A percentile compares a stretch with the other conserved stretches of the same genome.
phyloP scores from a whole-genome alignment of 2,329 filamentous ascomycete genomes.

The Aulographum hederae region DNA sequence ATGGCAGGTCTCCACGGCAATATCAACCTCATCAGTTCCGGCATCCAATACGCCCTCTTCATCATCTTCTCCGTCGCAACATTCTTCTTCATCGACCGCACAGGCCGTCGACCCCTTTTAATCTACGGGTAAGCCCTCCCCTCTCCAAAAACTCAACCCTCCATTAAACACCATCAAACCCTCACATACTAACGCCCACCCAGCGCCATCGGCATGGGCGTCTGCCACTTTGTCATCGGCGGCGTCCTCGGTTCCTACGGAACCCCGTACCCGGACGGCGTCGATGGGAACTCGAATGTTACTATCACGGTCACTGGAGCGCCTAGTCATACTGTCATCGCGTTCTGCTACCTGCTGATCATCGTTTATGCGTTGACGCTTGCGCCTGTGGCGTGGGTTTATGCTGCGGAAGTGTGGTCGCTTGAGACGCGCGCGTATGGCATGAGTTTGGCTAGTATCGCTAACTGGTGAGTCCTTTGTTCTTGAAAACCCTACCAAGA shows the following conservation, averaged over 20 bases:
- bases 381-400: constrained; percentile 46
- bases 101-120: constrained; percentile 20
- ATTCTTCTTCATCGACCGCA: constrained; percentile 24
- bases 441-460: constrained; percentile 37
- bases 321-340: constrained; percentile 43
- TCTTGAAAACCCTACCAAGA: constrained; percentile 7
- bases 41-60: constrained; percentile 23
- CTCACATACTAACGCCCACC: no score
- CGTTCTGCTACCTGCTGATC: constrained; percentile 46
- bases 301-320: constrained; percentile 16
- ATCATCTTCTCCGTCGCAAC: constrained; percentile 21
- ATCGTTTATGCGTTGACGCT: constrained; percentile 45
- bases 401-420: constrained; percentile 46
- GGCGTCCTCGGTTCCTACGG: constrained; percentile 24
- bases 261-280: constrained; percentile 17
- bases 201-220: constrained; percentile 23
- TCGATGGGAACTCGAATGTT: constrained; percentile 3
- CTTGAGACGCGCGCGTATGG: constrained; percentile 41
- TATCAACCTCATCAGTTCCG: constrained; percentile 23
- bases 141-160: no score
- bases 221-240: constrained; percentile 29
- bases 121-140: no score
- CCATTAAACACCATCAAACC: no score
- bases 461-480: no score
- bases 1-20: constrained; percentile 39